These are phyloP conservation scores for Kwoniella dendrophila DNA, from an alignment of 768 basidiomycete species.

Conservation along the genomic window DNA sequence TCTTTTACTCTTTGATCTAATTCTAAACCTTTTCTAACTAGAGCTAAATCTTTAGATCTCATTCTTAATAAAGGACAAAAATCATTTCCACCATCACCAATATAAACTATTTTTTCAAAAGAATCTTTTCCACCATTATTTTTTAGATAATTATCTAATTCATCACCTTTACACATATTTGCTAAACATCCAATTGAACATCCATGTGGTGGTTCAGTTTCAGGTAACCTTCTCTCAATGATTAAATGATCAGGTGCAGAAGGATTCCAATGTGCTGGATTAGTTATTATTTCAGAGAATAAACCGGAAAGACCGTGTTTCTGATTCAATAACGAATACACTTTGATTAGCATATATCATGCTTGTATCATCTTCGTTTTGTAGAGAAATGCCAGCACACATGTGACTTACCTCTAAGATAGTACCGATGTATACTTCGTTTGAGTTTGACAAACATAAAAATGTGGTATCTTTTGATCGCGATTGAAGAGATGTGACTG, in stretches of 20 bases:
- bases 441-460: constrained; percentile 91
- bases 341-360: background rate
- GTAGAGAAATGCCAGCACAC: background rate
- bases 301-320: constrained; percentile 71
- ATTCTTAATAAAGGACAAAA: constrained; percentile 88
- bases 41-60: constrained; percentile 74
- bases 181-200: constrained; percentile 87
- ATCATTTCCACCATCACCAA: constrained; percentile 94
- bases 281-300: constrained; percentile 86
- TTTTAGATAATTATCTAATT: constrained; percentile 78
- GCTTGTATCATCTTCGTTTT: background rate
- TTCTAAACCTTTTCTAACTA: constrained; percentile 77
- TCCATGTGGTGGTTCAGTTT: constrained; percentile 72
- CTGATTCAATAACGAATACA: constrained; percentile 61
- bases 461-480: constrained; percentile 72
- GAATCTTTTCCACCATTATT: constrained; percentile 61
- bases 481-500: constrained; percentile 74
- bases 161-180: constrained; percentile 99
- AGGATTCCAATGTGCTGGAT: constrained; percentile 80
- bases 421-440: constrained; percentile 84
- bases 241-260: constrained; percentile 67
- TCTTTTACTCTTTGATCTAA: constrained; percentile 74
- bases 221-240: constrained; percentile 74
- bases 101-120: constrained; percentile 80
- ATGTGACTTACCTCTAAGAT: constrained; percentile 70